Evolutionary conservation across 352 stramenopile species (phyloP).

Genomic region (Phytophthora quininea): DNA sequence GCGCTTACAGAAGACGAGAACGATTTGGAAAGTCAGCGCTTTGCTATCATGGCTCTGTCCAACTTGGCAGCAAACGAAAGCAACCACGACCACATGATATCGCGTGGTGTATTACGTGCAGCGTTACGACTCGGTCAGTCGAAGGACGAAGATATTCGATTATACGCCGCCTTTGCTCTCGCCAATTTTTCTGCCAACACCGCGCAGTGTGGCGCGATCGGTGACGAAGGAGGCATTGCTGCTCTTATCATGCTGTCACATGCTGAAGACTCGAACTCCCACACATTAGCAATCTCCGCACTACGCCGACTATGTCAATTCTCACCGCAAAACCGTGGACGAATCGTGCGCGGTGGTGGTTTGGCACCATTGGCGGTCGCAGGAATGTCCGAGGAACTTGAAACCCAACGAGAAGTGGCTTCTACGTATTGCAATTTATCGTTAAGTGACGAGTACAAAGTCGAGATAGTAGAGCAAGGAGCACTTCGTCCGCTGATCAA

Average conservation of each 20-base stretch:
- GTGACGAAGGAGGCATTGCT: slow-evolving; percentile 89
- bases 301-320: slow-evolving; percentile 93
- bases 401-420: slow-evolving; percentile 95
- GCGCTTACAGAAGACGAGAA: slow-evolving; percentile 64
- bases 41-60: slow-evolving; percentile 94
- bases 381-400: slow-evolving; percentile 88
- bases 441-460: slow-evolving; percentile 91
- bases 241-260: slow-evolving; percentile 91
- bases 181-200: slow-evolving; percentile 93
- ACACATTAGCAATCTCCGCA: slow-evolving; percentile 93
- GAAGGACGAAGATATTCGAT: slow-evolving; percentile 80
- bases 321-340: slow-evolving; percentile 85
- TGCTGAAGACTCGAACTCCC: slow-evolving; percentile 85
- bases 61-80: slow-evolving; percentile 95
- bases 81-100: slow-evolving; percentile 93
- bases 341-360: slow-evolving; percentile 86
- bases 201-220: slow-evolving; percentile 88
- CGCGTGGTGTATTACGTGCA: slow-evolving; percentile 83
- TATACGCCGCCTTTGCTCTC: slow-evolving; percentile 93
- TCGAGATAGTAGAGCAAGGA: slow-evolving; percentile 86
- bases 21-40: slow-evolving; percentile 87
- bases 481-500: slow-evolving; percentile 84
- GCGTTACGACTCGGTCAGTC: slow-evolving; percentile 80
- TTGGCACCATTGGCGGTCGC: slow-evolving; percentile 87
- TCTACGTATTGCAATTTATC: slow-evolving; percentile 95